Conservation (phyloP, 768 basidiomycete species). For the Suillus subluteus region DNA sequence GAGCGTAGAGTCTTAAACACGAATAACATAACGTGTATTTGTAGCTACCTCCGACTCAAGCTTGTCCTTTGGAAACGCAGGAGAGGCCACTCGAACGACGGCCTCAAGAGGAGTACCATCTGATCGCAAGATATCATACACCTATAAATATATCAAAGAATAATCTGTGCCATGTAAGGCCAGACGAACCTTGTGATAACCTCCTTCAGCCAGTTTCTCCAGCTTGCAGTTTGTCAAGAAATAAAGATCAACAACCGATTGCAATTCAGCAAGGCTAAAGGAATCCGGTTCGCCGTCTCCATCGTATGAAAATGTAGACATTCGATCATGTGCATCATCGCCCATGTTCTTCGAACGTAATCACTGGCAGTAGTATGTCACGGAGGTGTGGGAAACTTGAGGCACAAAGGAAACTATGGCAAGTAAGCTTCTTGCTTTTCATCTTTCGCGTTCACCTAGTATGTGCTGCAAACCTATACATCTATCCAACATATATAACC, state of each 20-base stretch:
- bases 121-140: background rate
- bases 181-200: background rate
- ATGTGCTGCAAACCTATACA: too few relatives aligned
- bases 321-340: background rate
- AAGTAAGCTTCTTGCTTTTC: too few relatives aligned
- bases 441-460: too few relatives aligned
- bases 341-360: too few relatives aligned
- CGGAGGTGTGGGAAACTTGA: too few relatives aligned
- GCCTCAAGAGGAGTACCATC: background rate
- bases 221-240: conserved; percentile 1
- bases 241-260: background rate
- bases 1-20: background rate
- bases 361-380: too few relatives aligned
- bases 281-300: background rate
- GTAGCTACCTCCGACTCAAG: background rate
- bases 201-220: background rate
- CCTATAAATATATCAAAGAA: background rate
- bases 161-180: background rate
- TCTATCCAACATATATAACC: too few relatives aligned
- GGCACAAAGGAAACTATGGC: too few relatives aligned
- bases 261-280: background rate
- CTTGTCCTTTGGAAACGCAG: conserved; percentile 1
- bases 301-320: background rate
- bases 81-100: conserved; percentile 1
- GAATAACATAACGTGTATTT: background rate